Conservation (phyloP, 2,329 filamentous ascomycete genomes). For the Sporothrix euskadiensis region DNA sequence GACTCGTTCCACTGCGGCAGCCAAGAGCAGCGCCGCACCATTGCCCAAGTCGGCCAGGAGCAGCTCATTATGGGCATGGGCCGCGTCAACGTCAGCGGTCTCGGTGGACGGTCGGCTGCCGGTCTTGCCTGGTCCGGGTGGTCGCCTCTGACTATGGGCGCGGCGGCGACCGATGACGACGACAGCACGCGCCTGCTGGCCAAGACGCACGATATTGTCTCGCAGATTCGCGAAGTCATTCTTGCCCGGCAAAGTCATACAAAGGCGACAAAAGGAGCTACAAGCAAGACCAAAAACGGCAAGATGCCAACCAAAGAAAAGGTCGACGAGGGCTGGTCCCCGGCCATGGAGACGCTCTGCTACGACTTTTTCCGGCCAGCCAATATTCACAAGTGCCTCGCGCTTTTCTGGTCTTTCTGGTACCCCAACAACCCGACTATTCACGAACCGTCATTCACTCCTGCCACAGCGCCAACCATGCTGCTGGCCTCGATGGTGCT, state of each 20-base stretch:
- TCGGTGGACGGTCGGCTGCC: not conserved
- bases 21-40: conserved; percentile 12
- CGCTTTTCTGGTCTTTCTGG: conserved; percentile 22
- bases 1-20: conserved; percentile 21
- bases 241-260: not conserved
- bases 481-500: conserved; percentile 8
- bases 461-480: not conserved
- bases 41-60: conserved; percentile 11
- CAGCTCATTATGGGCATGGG: not conserved
- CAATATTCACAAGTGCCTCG: conserved; percentile 15
- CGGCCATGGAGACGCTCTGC: conserved; percentile 14
- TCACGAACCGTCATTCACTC: conserved; percentile 10
- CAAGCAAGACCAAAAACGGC: not conserved
- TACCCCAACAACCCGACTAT: conserved; percentile 17
- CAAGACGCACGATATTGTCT: conserved; percentile 24
- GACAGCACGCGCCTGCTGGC: conserved; percentile 4
- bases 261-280: not conserved
- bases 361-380: conserved; percentile 20
- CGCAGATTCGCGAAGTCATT: conserved; percentile 4
- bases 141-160: not conserved
- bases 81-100: not conserved
- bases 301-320: not conserved
- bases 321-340: conserved; percentile 11
- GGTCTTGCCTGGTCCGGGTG: not conserved
- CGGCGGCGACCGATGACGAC: conserved; percentile 3